phyloP scores from a whole-genome alignment of 2,329 filamentous ascomycete species.

The Ophiostoma piceae region DNA sequence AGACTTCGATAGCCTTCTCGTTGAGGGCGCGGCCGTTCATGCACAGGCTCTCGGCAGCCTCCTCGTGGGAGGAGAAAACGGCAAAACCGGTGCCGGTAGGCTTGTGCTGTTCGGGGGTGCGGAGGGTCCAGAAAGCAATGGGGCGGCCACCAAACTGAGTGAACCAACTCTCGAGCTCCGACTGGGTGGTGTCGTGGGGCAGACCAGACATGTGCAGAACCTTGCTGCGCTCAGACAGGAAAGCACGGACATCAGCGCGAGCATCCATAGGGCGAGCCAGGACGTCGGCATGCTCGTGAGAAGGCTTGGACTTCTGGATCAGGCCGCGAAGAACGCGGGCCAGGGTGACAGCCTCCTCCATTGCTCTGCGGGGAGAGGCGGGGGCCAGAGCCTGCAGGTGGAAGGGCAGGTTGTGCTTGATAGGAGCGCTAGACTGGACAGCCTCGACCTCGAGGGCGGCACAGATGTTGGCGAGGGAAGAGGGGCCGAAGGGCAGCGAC shows the following conservation, averaged over 20 bases:
- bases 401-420: constrained; percentile 98
- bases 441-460: constrained; percentile 96
- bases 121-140: constrained; percentile 97
- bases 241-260: constrained; percentile 89
- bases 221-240: constrained; percentile 93
- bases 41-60: constrained; percentile 95
- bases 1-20: constrained; percentile 98
- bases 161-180: constrained; percentile 98
- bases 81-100: constrained; percentile 98
- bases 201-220: constrained; percentile 96
- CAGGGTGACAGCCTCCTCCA: constrained; percentile 94
- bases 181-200: constrained; percentile 96
- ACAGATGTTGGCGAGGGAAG: constrained; percentile 94
- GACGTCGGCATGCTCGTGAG: constrained; percentile 90
- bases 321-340: constrained; percentile 86
- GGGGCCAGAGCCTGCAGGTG: constrained; percentile 94
- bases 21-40: constrained; percentile 99
- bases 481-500: constrained; percentile 92
- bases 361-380: constrained; percentile 88
- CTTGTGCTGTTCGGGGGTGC: constrained; percentile 97
- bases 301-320: constrained; percentile 91
- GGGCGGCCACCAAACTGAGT: constrained; percentile 96
- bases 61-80: constrained; percentile 97
- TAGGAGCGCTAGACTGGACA: constrained; percentile 92
- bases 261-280: constrained; percentile 94